These are phyloP conservation scores for Xylaria longipes DNA, from an alignment of 495 filamentous ascomycete genomes.

Conservation along the genomic window DNA sequence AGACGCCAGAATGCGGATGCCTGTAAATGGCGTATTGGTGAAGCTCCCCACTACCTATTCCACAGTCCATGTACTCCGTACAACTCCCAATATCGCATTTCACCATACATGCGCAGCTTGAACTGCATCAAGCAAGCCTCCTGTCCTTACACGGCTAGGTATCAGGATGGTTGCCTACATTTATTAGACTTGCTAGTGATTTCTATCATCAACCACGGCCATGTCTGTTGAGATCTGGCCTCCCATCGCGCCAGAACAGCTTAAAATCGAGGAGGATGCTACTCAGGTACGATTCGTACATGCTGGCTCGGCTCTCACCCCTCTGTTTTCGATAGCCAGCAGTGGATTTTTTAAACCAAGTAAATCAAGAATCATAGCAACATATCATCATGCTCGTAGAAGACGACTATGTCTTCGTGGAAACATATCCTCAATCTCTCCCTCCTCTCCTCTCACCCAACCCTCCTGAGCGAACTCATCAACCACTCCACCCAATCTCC, in stretches of 20 bases:
- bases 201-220: slow-evolving; percentile 32
- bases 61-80: background rate
- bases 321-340: background rate
- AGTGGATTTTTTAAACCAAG: background rate
- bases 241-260: slow-evolving; percentile 66
- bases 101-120: slow-evolving; percentile 11
- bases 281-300: slow-evolving; percentile 62
- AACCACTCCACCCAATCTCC: slow-evolving; percentile 1
- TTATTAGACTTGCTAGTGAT: slow-evolving; percentile 19
- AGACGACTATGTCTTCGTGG: slow-evolving; percentile 46
- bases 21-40: slow-evolving; percentile 4
- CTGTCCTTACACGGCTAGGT: background rate
- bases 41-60: background rate
- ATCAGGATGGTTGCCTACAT: slow-evolving; percentile 13
- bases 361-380: background rate
- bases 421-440: slow-evolving; percentile 23
- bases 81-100: background rate
- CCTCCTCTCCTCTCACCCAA: slow-evolving; percentile 11
- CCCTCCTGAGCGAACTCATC: slow-evolving; percentile 29
- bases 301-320: background rate
- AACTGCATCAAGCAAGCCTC: background rate
- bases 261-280: slow-evolving; percentile 70
- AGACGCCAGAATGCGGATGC: background rate
- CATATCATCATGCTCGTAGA: slow-evolving; percentile 34
- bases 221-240: slow-evolving; percentile 85